These are phyloP conservation scores for Eragrostis curvula DNA, from an alignment of 176 grass and related monocot species.

Conservation along the genomic window DNA sequence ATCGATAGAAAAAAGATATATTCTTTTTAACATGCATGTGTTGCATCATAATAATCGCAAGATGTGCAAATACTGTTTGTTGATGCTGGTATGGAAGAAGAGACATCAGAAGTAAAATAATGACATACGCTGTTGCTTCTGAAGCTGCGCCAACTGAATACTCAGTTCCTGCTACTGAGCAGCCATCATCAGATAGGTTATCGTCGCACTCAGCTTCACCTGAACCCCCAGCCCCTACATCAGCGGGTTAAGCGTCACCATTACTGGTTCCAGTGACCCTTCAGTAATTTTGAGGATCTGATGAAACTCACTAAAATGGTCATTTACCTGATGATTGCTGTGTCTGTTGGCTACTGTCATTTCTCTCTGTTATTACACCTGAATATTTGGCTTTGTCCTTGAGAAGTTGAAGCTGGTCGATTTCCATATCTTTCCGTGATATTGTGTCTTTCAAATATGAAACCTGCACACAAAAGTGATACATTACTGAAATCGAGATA, in stretches of 20 bases:
- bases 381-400: constrained; percentile 64
- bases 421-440: constrained; percentile 86
- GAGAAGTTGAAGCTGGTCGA: constrained; percentile 73
- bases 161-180: constrained; percentile 73
- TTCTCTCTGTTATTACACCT: constrained; percentile 47
- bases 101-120: neutral
- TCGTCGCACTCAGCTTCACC: constrained; percentile 69
- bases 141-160: constrained; percentile 64
- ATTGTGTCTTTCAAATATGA: constrained; percentile 87
- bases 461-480: constrained; percentile 59
- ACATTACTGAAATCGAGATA: constrained; percentile 28
- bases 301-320: constrained; percentile 18
- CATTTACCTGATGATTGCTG: constrained; percentile 40
- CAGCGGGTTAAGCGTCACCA: constrained; percentile 12
- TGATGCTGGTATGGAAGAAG: neutral
- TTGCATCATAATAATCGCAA: neutral
- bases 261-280: constrained; percentile 40
- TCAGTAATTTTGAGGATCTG: constrained; percentile 37
- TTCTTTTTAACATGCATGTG: neutral
- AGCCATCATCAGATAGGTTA: constrained; percentile 72
- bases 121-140: constrained; percentile 51
- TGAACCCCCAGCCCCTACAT: constrained; percentile 41
- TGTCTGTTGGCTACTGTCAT: constrained; percentile 43
- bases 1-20: neutral
- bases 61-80: neutral